Evolutionary conservation across 257 asterid species (phyloP).

Genomic region (Vinca minor): DNA sequence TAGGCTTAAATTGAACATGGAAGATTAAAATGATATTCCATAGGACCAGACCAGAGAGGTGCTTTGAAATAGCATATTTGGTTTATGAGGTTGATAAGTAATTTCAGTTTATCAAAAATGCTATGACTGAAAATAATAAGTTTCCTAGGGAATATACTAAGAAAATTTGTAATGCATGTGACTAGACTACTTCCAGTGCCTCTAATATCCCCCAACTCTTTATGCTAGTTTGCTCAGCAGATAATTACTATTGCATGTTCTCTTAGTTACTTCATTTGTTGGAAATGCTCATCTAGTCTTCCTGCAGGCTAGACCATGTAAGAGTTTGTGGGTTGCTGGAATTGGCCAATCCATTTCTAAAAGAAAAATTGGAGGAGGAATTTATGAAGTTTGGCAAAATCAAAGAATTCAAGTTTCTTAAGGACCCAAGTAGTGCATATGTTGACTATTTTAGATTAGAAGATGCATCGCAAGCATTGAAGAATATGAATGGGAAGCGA

Average conservation of each 20-base stretch:
- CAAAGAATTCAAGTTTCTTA: conserved; percentile 74
- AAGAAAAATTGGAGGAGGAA: conserved; percentile 79
- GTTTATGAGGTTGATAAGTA: not conserved
- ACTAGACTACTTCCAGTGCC: not conserved
- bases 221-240: not conserved
- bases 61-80: not conserved
- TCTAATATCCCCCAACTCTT: too few species aligned
- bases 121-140: not conserved
- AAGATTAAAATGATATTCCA: too few species aligned
- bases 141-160: not conserved
- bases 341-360: conserved; percentile 60
- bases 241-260: not conserved
- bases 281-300: conserved; percentile 12
- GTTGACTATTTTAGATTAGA: conserved; percentile 67
- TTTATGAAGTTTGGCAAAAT: conserved; percentile 69
- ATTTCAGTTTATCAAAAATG: not conserved
- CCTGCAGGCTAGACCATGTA: conserved; percentile 89
- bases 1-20: not conserved
- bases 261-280: not conserved
- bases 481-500: conserved; percentile 65
- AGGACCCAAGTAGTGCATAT: conserved; percentile 77
- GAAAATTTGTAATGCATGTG: not conserved
- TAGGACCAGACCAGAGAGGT: not conserved
- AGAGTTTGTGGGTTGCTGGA: conserved; percentile 95
- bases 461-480: conserved; percentile 78